phyloP scores from a whole-genome alignment of 164 flowering plant species.

The Kalanchoe fedtschenkoi region DNA sequence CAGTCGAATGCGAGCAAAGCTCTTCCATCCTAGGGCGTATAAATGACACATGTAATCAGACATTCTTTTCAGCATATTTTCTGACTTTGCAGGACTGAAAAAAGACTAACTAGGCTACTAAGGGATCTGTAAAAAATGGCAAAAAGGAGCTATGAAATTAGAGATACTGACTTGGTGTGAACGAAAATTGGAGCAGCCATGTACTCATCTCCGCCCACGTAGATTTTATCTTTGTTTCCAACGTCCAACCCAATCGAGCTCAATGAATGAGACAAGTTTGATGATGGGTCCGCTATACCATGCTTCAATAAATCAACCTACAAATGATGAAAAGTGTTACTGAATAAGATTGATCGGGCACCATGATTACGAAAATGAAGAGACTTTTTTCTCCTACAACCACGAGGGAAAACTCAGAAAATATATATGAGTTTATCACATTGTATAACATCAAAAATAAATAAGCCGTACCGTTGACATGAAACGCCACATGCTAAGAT shows the following conservation, averaged over 20 bases:
- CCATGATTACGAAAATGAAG: neutral
- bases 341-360: neutral
- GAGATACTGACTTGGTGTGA: constrained; percentile 56
- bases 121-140: neutral
- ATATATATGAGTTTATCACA: no score
- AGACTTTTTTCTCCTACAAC: neutral
- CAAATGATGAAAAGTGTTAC: constrained; percentile 9
- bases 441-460: no score
- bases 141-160: neutral
- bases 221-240: constrained; percentile 36
- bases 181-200: constrained; percentile 74
- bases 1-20: constrained; percentile 22
- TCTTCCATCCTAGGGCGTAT: constrained; percentile 23
- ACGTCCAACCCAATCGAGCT: constrained; percentile 39
- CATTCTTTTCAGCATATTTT: neutral
- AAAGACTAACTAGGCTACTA: neutral
- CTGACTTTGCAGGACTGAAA: neutral
- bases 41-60: neutral
- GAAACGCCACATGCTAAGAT: constrained; percentile 68
- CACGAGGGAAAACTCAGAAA: neutral
- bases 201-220: constrained; percentile 45
- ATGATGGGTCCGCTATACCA: constrained; percentile 74
- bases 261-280: constrained; percentile 30
- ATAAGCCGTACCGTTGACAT: constrained; percentile 82
- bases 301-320: constrained; percentile 94